Percentiles rank a stretch among this genome's conserved stretches.
phyloP scores from a whole-genome alignment of 2,329 filamentous ascomycete genomes.

The Trichoderma citrinoviride region DNA sequence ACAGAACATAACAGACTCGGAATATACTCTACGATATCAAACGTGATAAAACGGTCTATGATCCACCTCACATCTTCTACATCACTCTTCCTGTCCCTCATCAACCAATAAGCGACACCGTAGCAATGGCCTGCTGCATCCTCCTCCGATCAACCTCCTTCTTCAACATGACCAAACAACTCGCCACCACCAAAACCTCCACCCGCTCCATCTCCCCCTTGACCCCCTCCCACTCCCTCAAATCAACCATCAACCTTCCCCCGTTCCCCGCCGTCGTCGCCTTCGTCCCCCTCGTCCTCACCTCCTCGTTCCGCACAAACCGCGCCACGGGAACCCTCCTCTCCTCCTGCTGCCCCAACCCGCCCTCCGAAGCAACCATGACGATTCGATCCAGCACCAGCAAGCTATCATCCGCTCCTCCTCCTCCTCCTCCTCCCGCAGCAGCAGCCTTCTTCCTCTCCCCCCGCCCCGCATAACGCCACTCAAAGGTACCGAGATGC shows the following conservation, averaged over 20 bases:
- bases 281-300: conserved; percentile 41
- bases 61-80: not conserved
- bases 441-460: conserved; percentile 50
- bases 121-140: conserved; percentile 48
- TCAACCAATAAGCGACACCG: conserved; percentile 28
- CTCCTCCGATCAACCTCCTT: conserved; percentile 61
- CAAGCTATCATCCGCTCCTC: no score
- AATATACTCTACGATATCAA: not conserved
- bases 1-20: not conserved
- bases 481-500: conserved; percentile 51
- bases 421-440: no score
- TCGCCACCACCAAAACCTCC: conserved; percentile 53
- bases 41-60: not conserved
- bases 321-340: conserved; percentile 39
- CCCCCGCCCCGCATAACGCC: conserved; percentile 51
- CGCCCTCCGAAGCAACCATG: conserved; percentile 31
- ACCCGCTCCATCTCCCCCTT: conserved; percentile 40
- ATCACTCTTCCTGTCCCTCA: not conserved
- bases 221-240: conserved; percentile 35
- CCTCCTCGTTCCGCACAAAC: conserved; percentile 42
- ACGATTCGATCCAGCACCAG: conserved; percentile 53
- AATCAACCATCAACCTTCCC: conserved; percentile 46
- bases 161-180: conserved; percentile 61
- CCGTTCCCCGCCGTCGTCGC: conserved; percentile 48
- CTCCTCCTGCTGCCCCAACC: conserved; percentile 34